Conservation (phyloP, 2,329 filamentous ascomycete species). For the Fusarium chlamydosporum region DNA sequence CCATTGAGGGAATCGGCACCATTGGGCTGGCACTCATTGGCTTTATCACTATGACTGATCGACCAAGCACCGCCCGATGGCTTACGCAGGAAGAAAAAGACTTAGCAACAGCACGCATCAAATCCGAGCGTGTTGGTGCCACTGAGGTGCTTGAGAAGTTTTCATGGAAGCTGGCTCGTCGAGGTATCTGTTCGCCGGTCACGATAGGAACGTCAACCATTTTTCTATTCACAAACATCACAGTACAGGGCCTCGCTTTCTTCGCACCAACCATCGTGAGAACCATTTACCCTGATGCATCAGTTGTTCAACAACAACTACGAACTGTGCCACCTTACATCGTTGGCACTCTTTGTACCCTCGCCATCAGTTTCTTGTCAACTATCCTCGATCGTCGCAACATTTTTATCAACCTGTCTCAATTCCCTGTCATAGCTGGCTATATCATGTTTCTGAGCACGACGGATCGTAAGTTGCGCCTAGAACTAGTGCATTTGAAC, state of each 20-base stretch:
- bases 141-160: constrained; percentile 55
- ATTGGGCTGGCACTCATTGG: constrained; percentile 5
- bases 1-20: constrained; percentile 67
- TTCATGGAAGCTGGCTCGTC: constrained; percentile 27
- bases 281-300: constrained; percentile 71
- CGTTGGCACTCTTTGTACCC: constrained; percentile 65
- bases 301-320: constrained; percentile 70
- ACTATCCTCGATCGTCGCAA: constrained; percentile 67
- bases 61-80: constrained; percentile 74
- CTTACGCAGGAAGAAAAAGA: constrained; percentile 73
- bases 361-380: constrained; percentile 50
- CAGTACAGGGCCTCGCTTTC: constrained; percentile 75
- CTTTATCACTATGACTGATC: constrained; percentile 71
- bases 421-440: constrained; percentile 71
- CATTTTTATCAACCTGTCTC: constrained; percentile 67
- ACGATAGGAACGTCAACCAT: constrained; percentile 67
- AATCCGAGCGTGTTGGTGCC: constrained; percentile 71
- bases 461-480: constrained; percentile 46
- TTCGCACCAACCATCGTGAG: constrained; percentile 74
- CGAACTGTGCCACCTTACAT: constrained; percentile 64
- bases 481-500: rapidly evolving
- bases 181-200: constrained; percentile 58
- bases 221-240: constrained; percentile 75
- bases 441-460: constrained; percentile 75
- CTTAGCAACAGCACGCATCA: constrained; percentile 72